Base-by-base conservation (phyloP, 208 protist genomes). In the Zelonia costaricensis region DNA sequence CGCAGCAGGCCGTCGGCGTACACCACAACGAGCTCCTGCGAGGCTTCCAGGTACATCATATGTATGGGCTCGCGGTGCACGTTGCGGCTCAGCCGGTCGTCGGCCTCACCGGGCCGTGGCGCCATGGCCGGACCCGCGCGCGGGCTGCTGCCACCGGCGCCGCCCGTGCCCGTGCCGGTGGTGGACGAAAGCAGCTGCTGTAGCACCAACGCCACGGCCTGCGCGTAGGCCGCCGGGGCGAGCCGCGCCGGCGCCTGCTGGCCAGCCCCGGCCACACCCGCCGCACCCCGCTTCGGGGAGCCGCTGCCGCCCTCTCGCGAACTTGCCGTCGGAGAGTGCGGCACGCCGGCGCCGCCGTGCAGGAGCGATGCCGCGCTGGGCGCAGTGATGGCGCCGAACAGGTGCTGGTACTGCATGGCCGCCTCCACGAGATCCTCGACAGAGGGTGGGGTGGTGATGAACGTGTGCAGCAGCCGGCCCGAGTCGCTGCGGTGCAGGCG, bases 1-100 rank as follows among this genome's bases (percentile, higher is more conserved):
- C 86, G 76, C 60, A 87, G 62, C 53, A 93, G 39, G 42, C 86
- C 86, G 49, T 93, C 86, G 31, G 80, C 78, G 68, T 93, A 93
- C 42, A 76, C 57, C 25, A 84, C 86, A 43, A 87, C 42, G 31
- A 93, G 47, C 68, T 93, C 86, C 53, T 93, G 77, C 36, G 75
- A 51, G 30, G 61, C 57, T 22, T 82, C 75, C 1, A 82, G 64
- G 51, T 74, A 90, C 56, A 86, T 66, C 59, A 93, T 73, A 16
- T 57, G 59, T 40, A 88, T 57, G 16, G 80, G 78, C 62, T 87
- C 80, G 30, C 66, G 42, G 60, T 93, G 86, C 35, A 83, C 42
- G 64, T 72, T 46, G 52, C 59, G 47, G 35, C 49, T 20, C 15
- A 64, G 36, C 9, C 4, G 30, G 57, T 40, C 51, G n/a, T 31